Evolutionary conservation across 139 green algal species (phyloP).

Genomic region (Trebouxia sp.): DNA sequence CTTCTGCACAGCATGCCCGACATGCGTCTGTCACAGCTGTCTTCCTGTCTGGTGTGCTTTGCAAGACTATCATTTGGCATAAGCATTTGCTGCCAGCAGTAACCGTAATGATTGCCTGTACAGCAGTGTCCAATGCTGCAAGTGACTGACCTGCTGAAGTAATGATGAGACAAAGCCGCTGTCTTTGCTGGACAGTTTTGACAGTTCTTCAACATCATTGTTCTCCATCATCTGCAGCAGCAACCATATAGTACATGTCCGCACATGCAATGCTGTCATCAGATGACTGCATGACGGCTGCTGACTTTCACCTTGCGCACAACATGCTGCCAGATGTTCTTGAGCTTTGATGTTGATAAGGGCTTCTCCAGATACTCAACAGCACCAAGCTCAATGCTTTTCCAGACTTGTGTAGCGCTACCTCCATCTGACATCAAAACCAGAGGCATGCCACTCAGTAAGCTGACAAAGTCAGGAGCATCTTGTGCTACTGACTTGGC

Average conservation of each 20-base stretch:
- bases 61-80: background rate
- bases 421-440: conserved; percentile 57
- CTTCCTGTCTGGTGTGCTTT: too few relatives aligned
- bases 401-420: conserved; percentile 55
- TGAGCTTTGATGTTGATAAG: conserved; percentile 70
- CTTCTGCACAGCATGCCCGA: too few relatives aligned
- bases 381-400: conserved; percentile 74
- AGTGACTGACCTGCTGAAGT: background rate
- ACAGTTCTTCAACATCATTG: background rate
- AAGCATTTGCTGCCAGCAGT: background rate
- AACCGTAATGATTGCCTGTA: background rate
- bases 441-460: conserved; percentile 48
- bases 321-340: conserved; percentile 88
- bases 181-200: background rate
- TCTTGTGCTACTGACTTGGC: conserved; percentile 32
- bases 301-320: conserved; percentile 63
- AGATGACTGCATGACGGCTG: background rate
- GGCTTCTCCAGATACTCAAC: conserved; percentile 83
- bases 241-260: too few relatives aligned
- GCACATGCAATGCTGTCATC: too few relatives aligned
- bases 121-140: background rate
- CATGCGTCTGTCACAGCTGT: too few relatives aligned
- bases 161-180: background rate
- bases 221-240: conserved; percentile 22
- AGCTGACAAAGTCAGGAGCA: conserved; percentile 36